Evolutionary conservation across 495 filamentous ascomycete genomes (phyloP), one percentile per base, ranked within the genome.

Genomic region (Xylaria telfairii): DNA sequence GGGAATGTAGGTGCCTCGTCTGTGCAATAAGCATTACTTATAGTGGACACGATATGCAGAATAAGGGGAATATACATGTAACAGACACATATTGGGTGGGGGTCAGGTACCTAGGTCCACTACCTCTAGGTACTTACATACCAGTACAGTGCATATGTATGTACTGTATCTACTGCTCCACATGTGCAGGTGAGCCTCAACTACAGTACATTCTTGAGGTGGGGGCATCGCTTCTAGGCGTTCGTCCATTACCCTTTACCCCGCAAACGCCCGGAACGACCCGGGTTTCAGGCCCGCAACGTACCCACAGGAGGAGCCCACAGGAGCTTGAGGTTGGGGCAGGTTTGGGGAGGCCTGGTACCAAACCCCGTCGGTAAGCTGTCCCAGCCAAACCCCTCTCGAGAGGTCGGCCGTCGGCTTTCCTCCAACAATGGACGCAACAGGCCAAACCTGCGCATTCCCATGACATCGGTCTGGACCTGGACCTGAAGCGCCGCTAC

Each of bases 261-360:
- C 68, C 68, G 68, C 68, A 70, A 70, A 70, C 19, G 34, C 60
- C 60, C 68, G 68, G 68, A 70, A 70, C 68, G 49, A 65, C 21
- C 68, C 68, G 68, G 68, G 46, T 47, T 54, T 47, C 39, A 65
- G 61, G 24, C 32, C 34, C 67, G 34, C 30, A 39, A 24, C 53
- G 56, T 68, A 37, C 66, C 67, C 54, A 57, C 44, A 28, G 54
- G 17, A 46, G 56, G 28, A 37, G n/a, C 12, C 32, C 37, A 41
- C 34, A 42, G 37, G 34, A 42, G 37, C 59, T 42, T 15, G 21
- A 8, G 37, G 21, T 62, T 15, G 51, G 26, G 51, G 24, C 19
- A 24, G 24, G 21, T 28, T 51, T 9, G 47, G 47, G 47, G 47
- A 26, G 24, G 24, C 21, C 12, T 53, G 10, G 3, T 1, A 26